phyloP scores from a whole-genome alignment of 2,329 filamentous ascomycete genomes.

The Nothopassalora personata region DNA sequence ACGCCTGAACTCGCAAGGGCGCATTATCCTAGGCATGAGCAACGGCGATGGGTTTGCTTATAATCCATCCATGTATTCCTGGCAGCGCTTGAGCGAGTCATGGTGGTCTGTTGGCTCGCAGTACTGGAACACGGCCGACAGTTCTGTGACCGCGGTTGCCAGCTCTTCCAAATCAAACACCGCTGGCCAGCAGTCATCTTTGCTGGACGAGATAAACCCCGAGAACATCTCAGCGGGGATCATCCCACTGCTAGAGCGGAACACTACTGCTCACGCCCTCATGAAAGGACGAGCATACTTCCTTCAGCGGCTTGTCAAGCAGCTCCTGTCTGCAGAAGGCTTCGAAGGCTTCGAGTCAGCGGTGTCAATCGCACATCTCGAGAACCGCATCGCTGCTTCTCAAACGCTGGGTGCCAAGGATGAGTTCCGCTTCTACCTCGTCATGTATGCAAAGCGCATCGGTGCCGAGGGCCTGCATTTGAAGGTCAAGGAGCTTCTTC shows the following conservation, averaged over 20 bases:
- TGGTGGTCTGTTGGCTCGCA: slow-evolving; percentile 99
- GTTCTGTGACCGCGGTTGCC: slow-evolving; percentile 74
- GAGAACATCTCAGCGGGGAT: slow-evolving; percentile 78
- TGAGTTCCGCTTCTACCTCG: slow-evolving; percentile 90
- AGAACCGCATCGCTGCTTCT: slow-evolving; percentile 88
- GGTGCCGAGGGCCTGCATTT: slow-evolving; percentile 79
- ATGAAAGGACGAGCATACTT: slow-evolving; percentile 89
- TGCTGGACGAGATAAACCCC: slow-evolving; percentile 46
- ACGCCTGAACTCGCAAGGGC: slow-evolving; percentile 79
- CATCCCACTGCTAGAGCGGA: slow-evolving; percentile 85
- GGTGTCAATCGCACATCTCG: slow-evolving; percentile 88
- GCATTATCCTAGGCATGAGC: slow-evolving; percentile 81
- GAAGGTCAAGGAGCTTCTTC: slow-evolving; percentile 90
- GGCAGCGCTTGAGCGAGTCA: slow-evolving; percentile 91
- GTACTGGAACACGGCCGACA: slow-evolving; percentile 98
- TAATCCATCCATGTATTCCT: slow-evolving; percentile 75
- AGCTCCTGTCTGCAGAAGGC: slow-evolving; percentile 78
- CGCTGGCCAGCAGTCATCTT: slow-evolving; percentile 11
- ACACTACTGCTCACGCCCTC: slow-evolving; percentile 88
- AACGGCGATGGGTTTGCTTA: slow-evolving; percentile 96
- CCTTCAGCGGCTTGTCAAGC: slow-evolving; percentile 85
- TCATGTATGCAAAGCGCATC: slow-evolving; percentile 95
- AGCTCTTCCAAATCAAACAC: slow-evolving; percentile 45
- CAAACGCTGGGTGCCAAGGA: slow-evolving; percentile 78
- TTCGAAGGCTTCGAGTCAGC: slow-evolving; percentile 88